Conservation (phyloP, 768 basidiomycete species). For the Pisolithus tinctorius region DNA sequence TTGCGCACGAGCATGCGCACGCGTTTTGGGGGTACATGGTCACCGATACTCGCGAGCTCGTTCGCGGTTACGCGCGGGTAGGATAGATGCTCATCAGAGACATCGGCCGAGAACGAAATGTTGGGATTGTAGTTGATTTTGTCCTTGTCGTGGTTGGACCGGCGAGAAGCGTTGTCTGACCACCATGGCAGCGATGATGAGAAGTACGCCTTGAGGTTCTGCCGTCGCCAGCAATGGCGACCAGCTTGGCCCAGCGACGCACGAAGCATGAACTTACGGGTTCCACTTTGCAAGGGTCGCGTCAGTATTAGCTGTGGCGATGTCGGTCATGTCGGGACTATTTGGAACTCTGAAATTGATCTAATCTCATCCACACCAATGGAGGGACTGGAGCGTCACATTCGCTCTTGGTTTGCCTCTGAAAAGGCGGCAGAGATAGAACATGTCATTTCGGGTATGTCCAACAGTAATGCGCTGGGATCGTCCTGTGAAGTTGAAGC, state of each 20-base stretch:
- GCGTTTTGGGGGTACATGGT: conserved; percentile 55
- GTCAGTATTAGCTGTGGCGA: too few relatives aligned
- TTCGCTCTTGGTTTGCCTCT: conserved; percentile 69
- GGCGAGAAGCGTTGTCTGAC: conserved; percentile 8
- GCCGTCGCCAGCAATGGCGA: conserved; percentile 17
- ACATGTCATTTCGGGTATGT: conserved; percentile 54
- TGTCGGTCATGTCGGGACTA: too few relatives aligned
- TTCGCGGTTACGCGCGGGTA: conserved; percentile 66
- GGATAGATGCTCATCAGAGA: conserved; percentile 38
- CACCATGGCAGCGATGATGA: conserved; percentile 11
- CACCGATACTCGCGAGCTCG: conserved; percentile 43
- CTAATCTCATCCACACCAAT: conserved; percentile 17
- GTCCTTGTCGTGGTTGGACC: conserved; percentile 28
- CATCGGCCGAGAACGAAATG: conserved; percentile 44
- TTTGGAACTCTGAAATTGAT: neutral
- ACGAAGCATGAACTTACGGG: conserved; percentile 13
- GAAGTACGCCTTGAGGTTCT: conserved; percentile 18
- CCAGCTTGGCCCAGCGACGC: conserved; percentile 12
- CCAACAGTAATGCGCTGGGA: too few relatives aligned
- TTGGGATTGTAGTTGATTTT: conserved; percentile 76
- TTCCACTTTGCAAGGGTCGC: neutral
- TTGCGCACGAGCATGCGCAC: conserved; percentile 95
- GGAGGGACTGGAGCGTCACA: conserved; percentile 44
- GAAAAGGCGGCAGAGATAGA: conserved; percentile 53
- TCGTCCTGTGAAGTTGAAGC: neutral